These are phyloP conservation scores for Xerocomellus amylosporus DNA, from an alignment of 768 basidiomycete species.

Conservation along the genomic window DNA sequence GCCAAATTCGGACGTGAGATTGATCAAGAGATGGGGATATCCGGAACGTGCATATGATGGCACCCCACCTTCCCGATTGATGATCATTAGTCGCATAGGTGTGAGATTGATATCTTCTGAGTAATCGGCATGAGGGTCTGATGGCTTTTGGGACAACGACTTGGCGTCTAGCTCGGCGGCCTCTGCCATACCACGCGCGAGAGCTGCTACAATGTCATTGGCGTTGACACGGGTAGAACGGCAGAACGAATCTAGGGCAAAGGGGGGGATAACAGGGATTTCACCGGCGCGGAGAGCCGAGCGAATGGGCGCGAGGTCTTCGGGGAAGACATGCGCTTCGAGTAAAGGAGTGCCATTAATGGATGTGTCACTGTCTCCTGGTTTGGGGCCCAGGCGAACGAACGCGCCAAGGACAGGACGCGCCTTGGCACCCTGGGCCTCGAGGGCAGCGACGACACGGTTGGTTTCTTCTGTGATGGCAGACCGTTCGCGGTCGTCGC, in stretches of 20 bases:
- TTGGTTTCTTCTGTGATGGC: constrained; percentile 76
- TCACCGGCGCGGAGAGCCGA: constrained; percentile 90
- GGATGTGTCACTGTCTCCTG: constrained; percentile 37
- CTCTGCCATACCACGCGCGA: constrained; percentile 80
- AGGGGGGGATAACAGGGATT: constrained; percentile 92
- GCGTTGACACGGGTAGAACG: constrained; percentile 82
- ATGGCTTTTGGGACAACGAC: constrained; percentile 29
- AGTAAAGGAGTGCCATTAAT: constrained; percentile 43
- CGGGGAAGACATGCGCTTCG: constrained; percentile 76
- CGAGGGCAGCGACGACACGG: constrained; percentile 78
- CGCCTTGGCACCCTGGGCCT: constrained; percentile 80
- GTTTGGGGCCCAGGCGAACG: constrained; percentile 79
- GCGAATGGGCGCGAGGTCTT: constrained; percentile 80
- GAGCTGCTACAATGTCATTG: constrained; percentile 84
- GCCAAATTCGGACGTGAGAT: constrained; percentile 81
- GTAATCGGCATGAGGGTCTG: constrained; percentile 36
- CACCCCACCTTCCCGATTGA: constrained; percentile 93
- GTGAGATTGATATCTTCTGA: constrained; percentile 76
- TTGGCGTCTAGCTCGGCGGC: constrained; percentile 49
- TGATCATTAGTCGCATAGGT: constrained; percentile 94
- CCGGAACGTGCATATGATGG: constrained; percentile 96
- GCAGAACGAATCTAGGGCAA: constrained; percentile 89
- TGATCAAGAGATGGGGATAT: constrained; percentile 93
- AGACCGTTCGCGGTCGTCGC: constrained; percentile 66
- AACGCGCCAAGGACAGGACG: constrained; percentile 87